A percentile compares a stretch with the other conserved stretches of the same genome.
Conservation (phyloP, 2,329 filamentous ascomycete genomes). For the Emydomyces testavorans region DNA sequence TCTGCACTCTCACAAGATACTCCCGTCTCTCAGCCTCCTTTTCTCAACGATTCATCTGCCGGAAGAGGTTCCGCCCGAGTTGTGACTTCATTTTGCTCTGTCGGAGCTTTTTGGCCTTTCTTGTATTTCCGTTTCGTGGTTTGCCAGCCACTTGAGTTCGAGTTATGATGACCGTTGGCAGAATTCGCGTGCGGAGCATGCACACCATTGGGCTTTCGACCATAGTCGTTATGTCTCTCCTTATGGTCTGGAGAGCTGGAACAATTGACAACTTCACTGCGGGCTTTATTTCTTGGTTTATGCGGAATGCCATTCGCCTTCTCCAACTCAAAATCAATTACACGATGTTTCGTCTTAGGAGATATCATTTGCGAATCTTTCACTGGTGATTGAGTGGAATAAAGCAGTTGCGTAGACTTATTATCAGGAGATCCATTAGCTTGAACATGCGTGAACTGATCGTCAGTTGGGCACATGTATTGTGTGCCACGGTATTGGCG, state of each 20-base stretch:
- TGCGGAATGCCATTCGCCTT: constrained; percentile 27
- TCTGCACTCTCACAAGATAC: background rate
- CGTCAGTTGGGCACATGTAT: constrained; percentile 14
- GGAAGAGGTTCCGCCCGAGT: constrained; percentile 31
- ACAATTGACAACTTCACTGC: constrained; percentile 20
- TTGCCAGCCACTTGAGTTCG: constrained; percentile 30
- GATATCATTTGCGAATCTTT: constrained; percentile 25
- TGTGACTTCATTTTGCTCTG: constrained; percentile 23
- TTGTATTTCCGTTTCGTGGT: constrained; percentile 35
- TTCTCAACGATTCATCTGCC: constrained; percentile 35
- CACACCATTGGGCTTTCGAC: constrained; percentile 27
- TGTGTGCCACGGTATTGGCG: constrained; percentile 13
- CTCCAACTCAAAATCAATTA: constrained; percentile 27
- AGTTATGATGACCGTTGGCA: constrained; percentile 16
- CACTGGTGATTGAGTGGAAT: constrained; percentile 17
- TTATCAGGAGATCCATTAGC: background rate
- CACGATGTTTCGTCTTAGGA: constrained; percentile 23
- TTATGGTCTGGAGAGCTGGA: constrained; percentile 20
- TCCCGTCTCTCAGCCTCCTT: constrained; percentile 32
- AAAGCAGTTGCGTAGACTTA: background rate
- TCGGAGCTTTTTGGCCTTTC: constrained; percentile 27
- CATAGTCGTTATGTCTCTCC: constrained; percentile 23
- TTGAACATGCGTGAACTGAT: background rate
- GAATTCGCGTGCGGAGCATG: constrained; percentile 14
- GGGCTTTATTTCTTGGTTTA: constrained; percentile 28